Conservation (phyloP, 1,284 basidiomycete species). For the Fomitiporia mediterranea region DNA sequence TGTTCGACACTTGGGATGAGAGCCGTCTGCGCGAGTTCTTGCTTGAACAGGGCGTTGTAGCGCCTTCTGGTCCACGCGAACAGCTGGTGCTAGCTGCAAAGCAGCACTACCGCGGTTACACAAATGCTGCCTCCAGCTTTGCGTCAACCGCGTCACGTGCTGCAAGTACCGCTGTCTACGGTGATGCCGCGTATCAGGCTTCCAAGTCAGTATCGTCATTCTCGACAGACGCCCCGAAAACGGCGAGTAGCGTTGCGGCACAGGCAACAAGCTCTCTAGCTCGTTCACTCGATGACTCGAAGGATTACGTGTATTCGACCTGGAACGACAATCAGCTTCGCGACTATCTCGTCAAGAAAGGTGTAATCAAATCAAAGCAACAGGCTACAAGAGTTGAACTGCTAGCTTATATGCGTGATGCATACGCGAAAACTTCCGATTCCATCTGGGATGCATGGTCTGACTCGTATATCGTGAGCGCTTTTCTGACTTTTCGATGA, state of each 20-base stretch:
- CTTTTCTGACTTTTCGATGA: conserved; percentile 3
- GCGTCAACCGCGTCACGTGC: conserved; percentile 44
- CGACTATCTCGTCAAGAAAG: conserved; percentile 70
- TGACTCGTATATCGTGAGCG: conserved; percentile 72
- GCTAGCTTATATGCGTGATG: conserved; percentile 59
- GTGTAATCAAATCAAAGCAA: conserved; percentile 62
- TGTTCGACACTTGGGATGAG: conserved; percentile 67
- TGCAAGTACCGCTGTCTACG: conserved; percentile 51
- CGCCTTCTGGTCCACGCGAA: conserved; percentile 74
- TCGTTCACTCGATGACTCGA: conserved; percentile 62
- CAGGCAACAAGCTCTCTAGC: conserved; percentile 55
- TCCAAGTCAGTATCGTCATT: conserved; percentile 38
- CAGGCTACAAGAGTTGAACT: conserved; percentile 66
- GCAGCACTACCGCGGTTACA: conserved; percentile 59
- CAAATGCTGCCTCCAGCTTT: conserved; percentile 48
- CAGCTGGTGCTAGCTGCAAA: conserved; percentile 77
- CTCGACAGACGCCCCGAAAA: conserved; percentile 28
- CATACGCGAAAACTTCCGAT: conserved; percentile 57
- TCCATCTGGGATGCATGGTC: conserved; percentile 84
- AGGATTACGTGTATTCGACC: conserved; percentile 83
- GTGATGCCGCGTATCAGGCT: conserved; percentile 45
- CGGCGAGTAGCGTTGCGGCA: conserved; percentile 32
- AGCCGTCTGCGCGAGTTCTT: conserved; percentile 76
- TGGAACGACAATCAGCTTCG: conserved; percentile 79
- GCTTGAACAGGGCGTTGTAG: conserved; percentile 82